A percentile compares a stretch with the other conserved stretches of the same genome.
Conservation (phyloP, 345 rosid genomes). For the Leavenworthia alabamica region DNA sequence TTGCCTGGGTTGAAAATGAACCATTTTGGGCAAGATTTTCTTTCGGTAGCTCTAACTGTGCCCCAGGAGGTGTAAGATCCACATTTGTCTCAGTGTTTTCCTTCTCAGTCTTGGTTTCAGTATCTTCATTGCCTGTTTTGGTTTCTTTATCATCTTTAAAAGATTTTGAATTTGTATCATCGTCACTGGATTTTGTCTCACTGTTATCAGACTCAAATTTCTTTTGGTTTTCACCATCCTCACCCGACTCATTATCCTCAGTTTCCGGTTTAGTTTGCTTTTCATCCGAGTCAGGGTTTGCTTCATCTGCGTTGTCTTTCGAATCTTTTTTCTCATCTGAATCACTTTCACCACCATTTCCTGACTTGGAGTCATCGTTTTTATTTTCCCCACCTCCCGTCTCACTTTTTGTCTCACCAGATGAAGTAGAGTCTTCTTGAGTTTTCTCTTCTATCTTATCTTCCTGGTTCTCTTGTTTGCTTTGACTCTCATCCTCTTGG, state of each 20-base stretch:
- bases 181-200: constrained; percentile 30
- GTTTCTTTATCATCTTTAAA: constrained; percentile 35
- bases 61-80: constrained; percentile 66
- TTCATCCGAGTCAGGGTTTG: constrained; percentile 34
- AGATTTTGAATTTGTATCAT: constrained; percentile 33
- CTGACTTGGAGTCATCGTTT: constrained; percentile 31
- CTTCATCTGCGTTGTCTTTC: constrained; percentile 37
- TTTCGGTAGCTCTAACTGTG: constrained; percentile 72
- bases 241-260: constrained; percentile 33
- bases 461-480: constrained; percentile 37
- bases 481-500: constrained; percentile 28
- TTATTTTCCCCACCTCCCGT: constrained; percentile 30
- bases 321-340: constrained; percentile 39
- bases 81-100: constrained; percentile 35
- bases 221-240: constrained; percentile 38
- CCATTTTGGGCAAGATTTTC: constrained; percentile 63
- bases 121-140: constrained; percentile 38
- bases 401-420: constrained; percentile 29
- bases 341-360: constrained; percentile 35
- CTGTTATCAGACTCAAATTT: constrained; percentile 33
- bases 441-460: constrained; percentile 37
- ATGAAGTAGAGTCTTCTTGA: constrained; percentile 35
- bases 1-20: constrained; percentile 83
- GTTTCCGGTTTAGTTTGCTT: constrained; percentile 41
- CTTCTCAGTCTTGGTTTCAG: constrained; percentile 32